Base-by-base conservation (phyloP, 2,329 filamentous ascomycete genomes). In the Colletotrichum kahawae region DNA sequence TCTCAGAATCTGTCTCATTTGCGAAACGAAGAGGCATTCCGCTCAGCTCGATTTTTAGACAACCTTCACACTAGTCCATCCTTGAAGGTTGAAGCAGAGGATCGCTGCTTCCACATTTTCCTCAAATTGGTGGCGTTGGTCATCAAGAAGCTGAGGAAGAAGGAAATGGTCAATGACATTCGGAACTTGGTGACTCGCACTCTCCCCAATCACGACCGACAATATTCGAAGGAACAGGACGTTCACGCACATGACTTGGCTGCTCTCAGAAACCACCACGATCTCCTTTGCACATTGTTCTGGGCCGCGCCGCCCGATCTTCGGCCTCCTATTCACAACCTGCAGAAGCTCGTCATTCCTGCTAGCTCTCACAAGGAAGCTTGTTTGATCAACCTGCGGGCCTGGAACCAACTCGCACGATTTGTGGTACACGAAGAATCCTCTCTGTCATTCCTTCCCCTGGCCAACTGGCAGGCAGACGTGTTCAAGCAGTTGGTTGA, bases 41-140 rank as follows among this genome's bases (percentile, higher is more conserved):
- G 86, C 70, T 93, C 92, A 5, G 91, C 92, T 1, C 84, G 82
- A 4, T 94, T 94, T 67, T 83, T 94, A 0, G 90, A 92, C 63
- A 84, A 90, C 21, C 87, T 94, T 3, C 84, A 82, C 31, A 78
- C 78, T 10, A 81, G 79, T 3, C 88, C 90, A 2, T 87, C 84
- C 0, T 82, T 93, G 7, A 82, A 82, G 2, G 81, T 92, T 16
- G 86, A 90, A 21, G 83, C 86, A 2, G 87, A 89, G 56, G 92
- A 94, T 78, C 86, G 87, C 24, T 93, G 91, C 79, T 94, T 94
- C 78, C 92, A 93, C 79, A 88, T 93, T 27, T 92, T 93, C 67
- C 84, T 94, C 66, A 94, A 94, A 80, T 86, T 93, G 18, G 81
- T 93, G 43, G 92, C 89, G 2, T 78, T 92, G 64, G 87, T 88